Conservation (phyloP, 2,329 filamentous ascomycete species). For the Cladosporium sp. region DNA sequence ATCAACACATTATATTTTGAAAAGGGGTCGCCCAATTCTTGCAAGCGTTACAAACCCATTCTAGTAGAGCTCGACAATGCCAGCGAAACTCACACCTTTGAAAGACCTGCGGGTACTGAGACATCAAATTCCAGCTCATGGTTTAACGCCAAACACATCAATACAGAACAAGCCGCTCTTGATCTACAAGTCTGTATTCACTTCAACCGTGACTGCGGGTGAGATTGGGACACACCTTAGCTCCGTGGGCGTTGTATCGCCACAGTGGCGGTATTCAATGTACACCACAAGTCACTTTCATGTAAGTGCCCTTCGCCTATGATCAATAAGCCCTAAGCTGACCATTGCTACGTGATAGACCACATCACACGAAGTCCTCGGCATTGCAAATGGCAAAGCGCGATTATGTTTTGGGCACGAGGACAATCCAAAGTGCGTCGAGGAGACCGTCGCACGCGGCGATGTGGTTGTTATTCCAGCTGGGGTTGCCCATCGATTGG, state of each 20-base stretch:
- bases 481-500: constrained; percentile 63
- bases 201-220: constrained; percentile 44
- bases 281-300: constrained; percentile 67
- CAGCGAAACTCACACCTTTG: constrained; percentile 43
- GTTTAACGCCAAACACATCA: constrained; percentile 63
- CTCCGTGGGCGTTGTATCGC: constrained; percentile 55
- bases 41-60: neutral
- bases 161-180: constrained; percentile 63
- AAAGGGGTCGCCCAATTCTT: neutral
- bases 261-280: constrained; percentile 71
- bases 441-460: constrained; percentile 56
- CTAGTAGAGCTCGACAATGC: neutral
- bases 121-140: constrained; percentile 60
- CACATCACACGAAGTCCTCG: constrained; percentile 66
- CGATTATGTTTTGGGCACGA: constrained; percentile 67
- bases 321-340: too few species aligned
- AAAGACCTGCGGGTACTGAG: constrained; percentile 56
- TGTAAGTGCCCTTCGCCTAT: constrained; percentile 29
- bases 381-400: constrained; percentile 59
- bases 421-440: constrained; percentile 57
- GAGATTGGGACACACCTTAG: constrained; percentile 59
- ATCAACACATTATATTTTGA: neutral
- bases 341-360: neutral
- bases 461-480: constrained; percentile 67
- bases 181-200: constrained; percentile 64